phyloP scores from a whole-genome alignment of 345 rosid species.

The Arabis hirsuta region DNA sequence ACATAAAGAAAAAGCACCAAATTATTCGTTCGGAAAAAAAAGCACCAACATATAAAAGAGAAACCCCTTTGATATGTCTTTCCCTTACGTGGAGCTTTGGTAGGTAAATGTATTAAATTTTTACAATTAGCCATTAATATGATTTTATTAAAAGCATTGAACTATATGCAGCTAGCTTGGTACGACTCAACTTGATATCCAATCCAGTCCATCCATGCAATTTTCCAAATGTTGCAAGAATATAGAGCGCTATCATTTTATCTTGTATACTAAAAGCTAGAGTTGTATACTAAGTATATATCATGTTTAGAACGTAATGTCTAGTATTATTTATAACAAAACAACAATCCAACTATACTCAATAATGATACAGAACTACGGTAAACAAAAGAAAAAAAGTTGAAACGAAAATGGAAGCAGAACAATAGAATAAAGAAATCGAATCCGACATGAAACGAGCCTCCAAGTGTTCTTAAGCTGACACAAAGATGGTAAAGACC shows the following conservation, averaged over 20 bases:
- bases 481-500: conserved; percentile 17
- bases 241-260: no score
- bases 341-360: conserved; percentile 32
- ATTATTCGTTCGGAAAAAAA: background rate
- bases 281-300: no score
- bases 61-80: background rate
- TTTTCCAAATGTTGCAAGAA: no score
- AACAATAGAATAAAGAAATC: conserved; percentile 25
- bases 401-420: conserved; percentile 22
- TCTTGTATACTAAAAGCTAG: no score
- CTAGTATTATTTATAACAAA: conserved; percentile 31
- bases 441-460: conserved; percentile 27
- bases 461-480: conserved; percentile 30
- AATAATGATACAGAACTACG: conserved; percentile 25
- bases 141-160: conserved; percentile 12
- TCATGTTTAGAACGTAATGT: conserved; percentile 1
- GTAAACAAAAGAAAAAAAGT: background rate
- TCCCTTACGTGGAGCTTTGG: conserved; percentile 33
- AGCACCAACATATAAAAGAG: conserved; percentile 26
- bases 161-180: conserved; percentile 7
- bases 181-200: conserved; percentile 6
- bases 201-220: background rate
- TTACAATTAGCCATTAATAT: conserved; percentile 16
- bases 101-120: conserved; percentile 34
- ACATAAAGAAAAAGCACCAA: conserved; percentile 39